These are phyloP conservation scores for Penicillium longicatenatum DNA, from an alignment of 495 filamentous ascomycete genomes.

Conservation along the genomic window DNA sequence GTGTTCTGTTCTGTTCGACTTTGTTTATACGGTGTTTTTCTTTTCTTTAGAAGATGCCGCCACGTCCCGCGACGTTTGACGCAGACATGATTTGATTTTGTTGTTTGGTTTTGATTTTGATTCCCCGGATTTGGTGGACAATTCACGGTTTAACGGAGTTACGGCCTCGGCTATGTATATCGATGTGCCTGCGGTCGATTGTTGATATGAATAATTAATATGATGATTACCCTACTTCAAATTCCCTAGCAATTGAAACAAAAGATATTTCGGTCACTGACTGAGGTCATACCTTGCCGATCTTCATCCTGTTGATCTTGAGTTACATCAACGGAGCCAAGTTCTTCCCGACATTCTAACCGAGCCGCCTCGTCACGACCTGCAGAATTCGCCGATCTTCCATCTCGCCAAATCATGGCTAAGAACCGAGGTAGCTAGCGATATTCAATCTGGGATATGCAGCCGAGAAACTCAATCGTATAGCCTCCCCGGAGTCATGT, in stretches of 20 bases:
- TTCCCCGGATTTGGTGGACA: conserved; percentile 8
- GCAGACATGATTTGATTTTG: conserved; percentile 20
- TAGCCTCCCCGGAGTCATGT: not conserved
- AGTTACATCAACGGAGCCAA: not conserved
- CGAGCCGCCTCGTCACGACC: not conserved
- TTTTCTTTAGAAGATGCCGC: conserved; percentile 1
- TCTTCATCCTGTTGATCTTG: not conserved
- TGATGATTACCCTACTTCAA: not conserved
- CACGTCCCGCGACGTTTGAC: conserved; percentile 14
- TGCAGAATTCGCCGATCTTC: not conserved
- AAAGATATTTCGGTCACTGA: not conserved
- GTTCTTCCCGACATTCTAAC: not conserved
- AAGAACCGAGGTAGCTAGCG: not conserved
- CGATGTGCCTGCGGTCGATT: conserved; percentile 5
- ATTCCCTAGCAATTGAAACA: not conserved
- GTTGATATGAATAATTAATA: not conserved
- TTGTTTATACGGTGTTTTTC: conserved; percentile 1
- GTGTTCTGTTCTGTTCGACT: conserved; percentile 1
- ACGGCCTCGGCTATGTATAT: conserved; percentile 12
- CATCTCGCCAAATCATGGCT: not conserved
- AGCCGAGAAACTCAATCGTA: not conserved
- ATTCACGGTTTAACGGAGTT: conserved; percentile 13
- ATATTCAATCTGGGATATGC: not conserved
- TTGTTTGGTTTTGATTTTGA: conserved; percentile 17
- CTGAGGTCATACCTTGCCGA: not conserved